Conservation (phyloP, 139 green algal genomes). For the Chlorella sp. region DNA sequence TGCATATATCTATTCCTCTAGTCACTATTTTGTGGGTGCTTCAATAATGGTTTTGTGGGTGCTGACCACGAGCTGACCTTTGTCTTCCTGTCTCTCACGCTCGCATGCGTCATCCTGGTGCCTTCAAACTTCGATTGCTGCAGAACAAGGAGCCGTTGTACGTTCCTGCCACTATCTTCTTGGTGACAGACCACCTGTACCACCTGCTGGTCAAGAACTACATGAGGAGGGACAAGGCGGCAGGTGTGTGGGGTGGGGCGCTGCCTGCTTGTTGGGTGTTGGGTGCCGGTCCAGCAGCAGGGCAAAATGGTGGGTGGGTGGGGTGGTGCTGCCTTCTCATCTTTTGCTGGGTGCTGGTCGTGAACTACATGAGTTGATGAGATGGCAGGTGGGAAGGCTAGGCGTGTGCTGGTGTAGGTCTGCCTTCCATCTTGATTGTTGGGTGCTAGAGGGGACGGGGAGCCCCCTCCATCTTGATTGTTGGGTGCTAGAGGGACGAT, state of each 20-base stretch:
- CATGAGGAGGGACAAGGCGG: slow-evolving; percentile 57
- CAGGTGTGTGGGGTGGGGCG: background rate
- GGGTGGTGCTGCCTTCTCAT: no score
- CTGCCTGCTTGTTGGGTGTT: background rate
- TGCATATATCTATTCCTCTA: no score
- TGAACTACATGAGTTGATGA: background rate
- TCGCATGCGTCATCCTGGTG: background rate
- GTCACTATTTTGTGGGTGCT: no score
- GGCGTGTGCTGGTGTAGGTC: background rate
- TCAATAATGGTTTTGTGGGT: background rate
- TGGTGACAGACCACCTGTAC: slow-evolving; percentile 76
- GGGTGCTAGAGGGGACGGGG: no score
- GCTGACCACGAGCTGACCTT: background rate
- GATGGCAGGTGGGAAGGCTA: background rate
- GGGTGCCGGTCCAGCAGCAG: background rate
- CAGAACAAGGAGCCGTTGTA: slow-evolving; percentile 42
- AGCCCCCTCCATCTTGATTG: no score
- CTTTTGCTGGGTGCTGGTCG: no score
- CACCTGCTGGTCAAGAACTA: slow-evolving; percentile 76
- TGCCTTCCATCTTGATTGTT: no score
- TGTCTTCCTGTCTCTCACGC: background rate
- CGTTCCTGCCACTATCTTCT: slow-evolving; percentile 71
- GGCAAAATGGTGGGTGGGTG: no score
- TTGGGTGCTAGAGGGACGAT: no score
- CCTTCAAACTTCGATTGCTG: no score